These are phyloP conservation scores for Aspergillus thermomutatus DNA, from an alignment of 2,329 filamentous ascomycete species.

Conservation along the genomic window DNA sequence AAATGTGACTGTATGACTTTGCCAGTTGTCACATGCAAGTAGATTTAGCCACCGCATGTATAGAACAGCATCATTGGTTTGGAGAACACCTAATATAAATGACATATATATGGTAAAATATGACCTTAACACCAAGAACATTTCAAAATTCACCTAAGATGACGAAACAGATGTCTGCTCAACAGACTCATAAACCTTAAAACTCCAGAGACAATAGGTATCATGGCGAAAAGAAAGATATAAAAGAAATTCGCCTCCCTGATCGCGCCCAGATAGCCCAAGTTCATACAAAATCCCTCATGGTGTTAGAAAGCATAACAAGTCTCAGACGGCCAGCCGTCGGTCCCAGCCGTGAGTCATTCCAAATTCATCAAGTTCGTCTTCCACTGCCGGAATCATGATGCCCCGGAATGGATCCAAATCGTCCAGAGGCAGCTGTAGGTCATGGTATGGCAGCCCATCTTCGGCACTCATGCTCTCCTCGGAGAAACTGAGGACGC, in stretches of 20 bases:
- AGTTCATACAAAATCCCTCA: not conserved
- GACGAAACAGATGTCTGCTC: not conserved
- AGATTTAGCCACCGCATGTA: not conserved
- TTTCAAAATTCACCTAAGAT: not conserved
- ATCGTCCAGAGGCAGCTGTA: slow-evolving; percentile 24
- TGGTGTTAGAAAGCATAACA: not conserved
- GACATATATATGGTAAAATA: not conserved
- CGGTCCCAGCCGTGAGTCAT: slow-evolving; percentile 32
- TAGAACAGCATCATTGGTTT: not conserved
- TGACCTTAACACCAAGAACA: not conserved
- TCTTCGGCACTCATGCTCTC: slow-evolving; percentile 57
- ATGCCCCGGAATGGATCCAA: slow-evolving; percentile 36
- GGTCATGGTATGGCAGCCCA: slow-evolving; percentile 20
- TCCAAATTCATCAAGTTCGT: slow-evolving; percentile 32
- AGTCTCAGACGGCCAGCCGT: slow-evolving; percentile 29
- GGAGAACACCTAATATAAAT: not conserved
- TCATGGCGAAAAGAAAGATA: slow-evolving; percentile 1
- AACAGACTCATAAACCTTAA: not conserved
- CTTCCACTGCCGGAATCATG: slow-evolving; percentile 34
- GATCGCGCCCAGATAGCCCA: not conserved
- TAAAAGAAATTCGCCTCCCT: not conserved
- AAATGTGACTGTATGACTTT: not conserved
- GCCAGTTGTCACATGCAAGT: not conserved
- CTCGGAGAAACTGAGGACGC: slow-evolving; percentile 58
- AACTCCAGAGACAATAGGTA: slow-evolving; percentile 8